These are phyloP conservation scores for Talaromyces sp. DNA, from an alignment of 2,329 filamentous ascomycete genomes.

Conservation along the genomic window DNA sequence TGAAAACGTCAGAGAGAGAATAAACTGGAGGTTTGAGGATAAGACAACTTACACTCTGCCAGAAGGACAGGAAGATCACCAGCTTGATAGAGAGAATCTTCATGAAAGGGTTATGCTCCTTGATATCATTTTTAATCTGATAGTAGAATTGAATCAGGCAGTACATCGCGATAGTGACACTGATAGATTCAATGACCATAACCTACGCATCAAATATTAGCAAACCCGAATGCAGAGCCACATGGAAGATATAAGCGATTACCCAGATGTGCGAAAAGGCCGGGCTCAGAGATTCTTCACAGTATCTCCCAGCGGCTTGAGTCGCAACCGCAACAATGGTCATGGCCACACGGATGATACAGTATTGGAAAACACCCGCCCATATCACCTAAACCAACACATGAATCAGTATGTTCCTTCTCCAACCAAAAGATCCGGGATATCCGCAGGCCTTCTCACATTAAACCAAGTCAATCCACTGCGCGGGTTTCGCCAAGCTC, in stretches of 20 bases:
- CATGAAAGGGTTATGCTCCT: constrained; percentile 70
- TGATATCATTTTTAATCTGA: constrained; percentile 70
- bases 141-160: constrained; percentile 85
- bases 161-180: constrained; percentile 84
- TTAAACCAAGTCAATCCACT: constrained; percentile 82
- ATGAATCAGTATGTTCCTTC: constrained; percentile 4
- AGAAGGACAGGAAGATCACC: constrained; percentile 89
- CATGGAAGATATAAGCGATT: constrained; percentile 8
- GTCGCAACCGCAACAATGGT: constrained; percentile 76
- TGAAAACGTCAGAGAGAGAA: neutral
- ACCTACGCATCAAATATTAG: constrained; percentile 46
- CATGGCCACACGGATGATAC: constrained; percentile 77
- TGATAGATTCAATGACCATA: constrained; percentile 68
- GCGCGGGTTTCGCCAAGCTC: constrained; percentile 69
- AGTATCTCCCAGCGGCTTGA: constrained; percentile 71
- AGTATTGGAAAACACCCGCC: constrained; percentile 84
- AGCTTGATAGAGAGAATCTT: constrained; percentile 88
- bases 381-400: constrained; percentile 56
- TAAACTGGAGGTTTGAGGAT: neutral
- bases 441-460: constrained; percentile 16
- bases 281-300: constrained; percentile 75
- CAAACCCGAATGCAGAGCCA: neutral
- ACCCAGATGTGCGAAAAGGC: constrained; percentile 86
- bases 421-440: neutral
- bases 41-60: constrained; percentile 63